phyloP scores from a whole-genome alignment of 345 rosid genomes.

The Eutrema yunnanense region DNA sequence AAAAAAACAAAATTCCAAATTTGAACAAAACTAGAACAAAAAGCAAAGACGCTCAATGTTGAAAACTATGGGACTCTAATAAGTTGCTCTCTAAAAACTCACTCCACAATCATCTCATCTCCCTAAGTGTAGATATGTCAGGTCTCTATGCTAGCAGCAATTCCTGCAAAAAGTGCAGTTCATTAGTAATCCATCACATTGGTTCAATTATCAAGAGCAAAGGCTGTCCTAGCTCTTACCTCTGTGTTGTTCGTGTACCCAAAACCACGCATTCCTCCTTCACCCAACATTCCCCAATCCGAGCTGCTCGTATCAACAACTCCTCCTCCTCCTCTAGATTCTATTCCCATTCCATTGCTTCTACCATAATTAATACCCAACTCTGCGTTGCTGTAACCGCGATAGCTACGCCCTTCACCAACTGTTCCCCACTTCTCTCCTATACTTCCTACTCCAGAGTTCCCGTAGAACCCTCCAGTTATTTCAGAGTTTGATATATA shows the following conservation, averaged over 20 bases:
- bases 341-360: neutral
- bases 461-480: neutral
- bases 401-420: constrained; percentile 1
- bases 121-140: neutral
- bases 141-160: neutral
- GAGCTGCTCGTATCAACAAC: neutral
- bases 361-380: neutral
- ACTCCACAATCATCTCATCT: neutral
- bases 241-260: neutral
- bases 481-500: neutral
- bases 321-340: neutral
- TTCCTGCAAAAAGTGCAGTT: neutral
- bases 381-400: neutral
- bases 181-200: neutral
- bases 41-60: neutral
- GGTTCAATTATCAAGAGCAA: neutral
- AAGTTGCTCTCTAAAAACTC: neutral
- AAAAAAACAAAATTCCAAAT: neutral
- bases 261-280: neutral
- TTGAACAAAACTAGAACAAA: neutral
- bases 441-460: neutral
- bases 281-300: neutral
- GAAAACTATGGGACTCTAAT: neutral
- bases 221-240: neutral
- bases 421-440: constrained; percentile 9